Evolutionary conservation across 1,284 basidiomycete species (phyloP).

Genomic region (Ceratorhiza oryzae-sativae): DNA sequence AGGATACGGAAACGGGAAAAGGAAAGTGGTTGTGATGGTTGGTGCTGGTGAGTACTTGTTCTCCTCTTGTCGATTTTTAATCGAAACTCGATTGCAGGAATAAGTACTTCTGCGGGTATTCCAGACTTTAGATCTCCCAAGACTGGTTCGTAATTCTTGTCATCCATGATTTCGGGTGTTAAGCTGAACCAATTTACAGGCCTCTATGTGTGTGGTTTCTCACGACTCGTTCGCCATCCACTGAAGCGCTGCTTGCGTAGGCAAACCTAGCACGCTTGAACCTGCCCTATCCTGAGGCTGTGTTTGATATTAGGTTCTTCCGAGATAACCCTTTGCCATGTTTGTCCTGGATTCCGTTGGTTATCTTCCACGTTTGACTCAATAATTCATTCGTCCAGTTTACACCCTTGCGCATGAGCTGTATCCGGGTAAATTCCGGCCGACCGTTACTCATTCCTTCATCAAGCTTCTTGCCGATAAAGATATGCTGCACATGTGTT

Average conservation of each 20-base stretch:
- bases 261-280: conserved; percentile 75
- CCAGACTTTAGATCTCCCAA: conserved; percentile 81
- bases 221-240: conserved; percentile 1
- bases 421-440: conserved; percentile 85
- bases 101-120: conserved; percentile 80
- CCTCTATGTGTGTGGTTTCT: conserved; percentile 49
- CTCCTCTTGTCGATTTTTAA: neutral
- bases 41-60: conserved; percentile 46
- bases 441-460: conserved; percentile 91
- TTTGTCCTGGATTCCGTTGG: conserved; percentile 50
- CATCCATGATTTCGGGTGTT: neutral
- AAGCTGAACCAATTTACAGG: conserved; percentile 59
- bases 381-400: conserved; percentile 55
- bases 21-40: conserved; percentile 74
- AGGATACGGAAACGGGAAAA: conserved; percentile 62
- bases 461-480: conserved; percentile 76
- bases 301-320: conserved; percentile 81
- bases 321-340: conserved; percentile 73
- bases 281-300: conserved; percentile 80
- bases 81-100: conserved; percentile 55
- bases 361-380: neutral
- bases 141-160: conserved; percentile 58
- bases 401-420: conserved; percentile 90
- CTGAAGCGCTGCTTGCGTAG: conserved; percentile 52
- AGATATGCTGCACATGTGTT: conserved; percentile 72